Conservation (phyloP, 202 grass and related monocot genomes). For the Schoenoplectus tabernaemontani region DNA sequence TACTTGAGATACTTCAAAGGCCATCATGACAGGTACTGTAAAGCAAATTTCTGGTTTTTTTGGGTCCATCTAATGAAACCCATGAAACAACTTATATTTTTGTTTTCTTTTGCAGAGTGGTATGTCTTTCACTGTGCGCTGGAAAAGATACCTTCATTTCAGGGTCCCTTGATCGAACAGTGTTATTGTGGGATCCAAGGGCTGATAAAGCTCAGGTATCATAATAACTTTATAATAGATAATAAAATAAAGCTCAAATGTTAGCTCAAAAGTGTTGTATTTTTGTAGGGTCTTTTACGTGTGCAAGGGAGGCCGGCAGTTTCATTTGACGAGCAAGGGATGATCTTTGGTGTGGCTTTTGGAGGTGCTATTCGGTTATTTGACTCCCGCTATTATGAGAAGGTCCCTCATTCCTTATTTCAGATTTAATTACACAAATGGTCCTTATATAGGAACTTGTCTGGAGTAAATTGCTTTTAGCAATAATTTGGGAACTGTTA, state of each 20-base stretch:
- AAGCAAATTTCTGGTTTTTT: background rate
- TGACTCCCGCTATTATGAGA: slow-evolving; percentile 81
- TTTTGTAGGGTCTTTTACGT: slow-evolving; percentile 57
- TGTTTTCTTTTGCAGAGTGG: slow-evolving; percentile 52
- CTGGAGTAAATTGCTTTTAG: background rate
- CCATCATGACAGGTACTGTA: slow-evolving; percentile 78
- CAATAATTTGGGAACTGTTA: background rate
- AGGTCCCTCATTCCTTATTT: slow-evolving; percentile 38
- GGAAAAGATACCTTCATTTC: slow-evolving; percentile 75
- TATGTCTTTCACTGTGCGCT: slow-evolving; percentile 64
- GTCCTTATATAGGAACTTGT: background rate
- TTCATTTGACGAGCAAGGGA: slow-evolving; percentile 92
- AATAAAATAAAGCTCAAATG: background rate
- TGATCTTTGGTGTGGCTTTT: slow-evolving; percentile 83
- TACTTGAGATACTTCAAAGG: slow-evolving; percentile 97
- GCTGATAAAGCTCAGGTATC: slow-evolving; percentile 86
- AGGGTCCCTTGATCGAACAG: slow-evolving; percentile 87
- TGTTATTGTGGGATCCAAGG: slow-evolving; percentile 83
- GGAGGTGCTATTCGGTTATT: slow-evolving; percentile 70
- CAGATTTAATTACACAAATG: background rate
- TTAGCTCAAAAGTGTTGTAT: background rate
- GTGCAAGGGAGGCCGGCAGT: slow-evolving; percentile 93
- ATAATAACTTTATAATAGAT: background rate
- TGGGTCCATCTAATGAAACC: background rate
- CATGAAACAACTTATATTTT: slow-evolving; percentile 11